These are phyloP conservation scores for Arthrobotrys pseudoclavata DNA, from an alignment of 2,329 filamentous ascomycete genomes.

Conservation along the genomic window DNA sequence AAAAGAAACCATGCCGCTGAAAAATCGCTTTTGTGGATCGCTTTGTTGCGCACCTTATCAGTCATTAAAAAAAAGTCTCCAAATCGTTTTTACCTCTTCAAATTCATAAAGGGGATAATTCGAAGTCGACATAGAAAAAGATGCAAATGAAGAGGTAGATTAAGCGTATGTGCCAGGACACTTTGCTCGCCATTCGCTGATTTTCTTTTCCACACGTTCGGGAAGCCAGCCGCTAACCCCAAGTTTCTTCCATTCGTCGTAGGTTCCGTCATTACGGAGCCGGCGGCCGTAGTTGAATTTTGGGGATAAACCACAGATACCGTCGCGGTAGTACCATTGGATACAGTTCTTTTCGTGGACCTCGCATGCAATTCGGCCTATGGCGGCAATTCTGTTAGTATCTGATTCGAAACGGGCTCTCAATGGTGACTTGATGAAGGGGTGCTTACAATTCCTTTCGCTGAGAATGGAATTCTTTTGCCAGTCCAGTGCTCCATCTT, in stretches of 20 bases:
- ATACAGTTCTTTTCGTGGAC: constrained; percentile 38
- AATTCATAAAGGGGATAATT: not conserved
- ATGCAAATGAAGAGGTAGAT: constrained; percentile 1
- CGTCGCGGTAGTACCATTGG: constrained; percentile 54
- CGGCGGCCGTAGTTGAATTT: constrained; percentile 58
- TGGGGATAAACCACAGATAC: constrained; percentile 49
- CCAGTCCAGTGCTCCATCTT: constrained; percentile 34
- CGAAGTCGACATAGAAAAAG: not conserved
- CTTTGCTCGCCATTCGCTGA: constrained; percentile 45
- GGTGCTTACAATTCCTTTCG: constrained; percentile 51
- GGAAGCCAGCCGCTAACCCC: constrained; percentile 57
- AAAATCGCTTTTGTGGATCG: constrained; percentile 34
- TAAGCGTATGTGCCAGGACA: constrained; percentile 30
- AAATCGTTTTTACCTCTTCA: not conserved
- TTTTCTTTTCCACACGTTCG: constrained; percentile 38
- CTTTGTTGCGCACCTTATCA: not conserved
- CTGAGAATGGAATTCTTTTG: constrained; percentile 50
- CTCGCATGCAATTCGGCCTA: constrained; percentile 56
- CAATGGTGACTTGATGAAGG: not conserved
- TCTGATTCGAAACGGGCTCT: not conserved
- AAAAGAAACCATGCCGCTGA: constrained; percentile 18
- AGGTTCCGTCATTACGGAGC: constrained; percentile 52
- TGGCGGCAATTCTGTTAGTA: constrained; percentile 21
- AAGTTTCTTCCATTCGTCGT: constrained; percentile 51
- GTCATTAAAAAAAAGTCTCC: not conserved